Evolutionary conservation across 495 filamentous ascomycete genomes (phyloP).

Genomic region (Hypoxylon trugodes): DNA sequence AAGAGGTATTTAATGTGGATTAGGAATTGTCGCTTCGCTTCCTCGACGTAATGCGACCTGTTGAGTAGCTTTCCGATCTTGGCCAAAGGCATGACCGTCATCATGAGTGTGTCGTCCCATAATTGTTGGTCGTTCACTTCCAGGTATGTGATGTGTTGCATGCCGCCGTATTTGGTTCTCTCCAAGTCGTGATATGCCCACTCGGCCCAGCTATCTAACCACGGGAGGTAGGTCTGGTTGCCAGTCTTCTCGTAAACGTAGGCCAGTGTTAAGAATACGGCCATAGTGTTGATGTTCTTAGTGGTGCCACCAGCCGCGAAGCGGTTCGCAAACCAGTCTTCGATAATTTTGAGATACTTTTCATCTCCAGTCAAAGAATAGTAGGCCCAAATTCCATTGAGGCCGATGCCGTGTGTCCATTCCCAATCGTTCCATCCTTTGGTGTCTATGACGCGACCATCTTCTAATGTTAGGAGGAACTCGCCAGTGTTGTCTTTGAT

Average conservation of each 20-base stretch:
- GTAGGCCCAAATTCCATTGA: conserved; percentile 83
- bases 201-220: conserved; percentile 78
- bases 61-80: conserved; percentile 75
- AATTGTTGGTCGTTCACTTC: conserved; percentile 71
- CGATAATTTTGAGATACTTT: conserved; percentile 63
- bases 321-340: conserved; percentile 71
- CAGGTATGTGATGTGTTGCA: conserved; percentile 77
- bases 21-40: conserved; percentile 77
- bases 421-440: conserved; percentile 83
- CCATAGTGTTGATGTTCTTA: conserved; percentile 86
- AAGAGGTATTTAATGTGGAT: conserved; percentile 77
- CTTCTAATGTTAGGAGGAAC: conserved; percentile 70
- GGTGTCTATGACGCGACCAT: conserved; percentile 79
- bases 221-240: conserved; percentile 68
- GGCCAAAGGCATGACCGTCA: conserved; percentile 78
- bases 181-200: conserved; percentile 78
- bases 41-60: conserved; percentile 71
- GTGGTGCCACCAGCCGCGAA: conserved; percentile 74
- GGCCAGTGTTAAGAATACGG: conserved; percentile 73
- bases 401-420: conserved; percentile 81
- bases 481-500: conserved; percentile 74
- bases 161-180: conserved; percentile 73
- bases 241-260: conserved; percentile 73
- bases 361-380: conserved; percentile 68
- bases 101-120: conserved; percentile 84